phyloP scores from a whole-genome alignment of 345 rosid genomes.

The Combretum micranthum region DNA sequence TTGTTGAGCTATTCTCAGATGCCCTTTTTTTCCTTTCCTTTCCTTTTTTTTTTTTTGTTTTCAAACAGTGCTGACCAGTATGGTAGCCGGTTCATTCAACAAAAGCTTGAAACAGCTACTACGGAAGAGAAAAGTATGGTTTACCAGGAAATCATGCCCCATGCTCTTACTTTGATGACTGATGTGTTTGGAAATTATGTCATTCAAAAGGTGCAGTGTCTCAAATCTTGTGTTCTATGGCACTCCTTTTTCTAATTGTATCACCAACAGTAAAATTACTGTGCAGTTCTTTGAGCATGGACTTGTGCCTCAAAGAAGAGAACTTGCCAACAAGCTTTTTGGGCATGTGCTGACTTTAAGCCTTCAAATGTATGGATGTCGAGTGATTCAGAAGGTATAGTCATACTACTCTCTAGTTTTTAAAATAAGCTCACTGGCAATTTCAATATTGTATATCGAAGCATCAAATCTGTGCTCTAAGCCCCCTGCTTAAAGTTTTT shows the following conservation, averaged over 20 bases:
- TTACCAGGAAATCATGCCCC: constrained; percentile 55
- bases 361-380: constrained; percentile 69
- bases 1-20: constrained; percentile 1
- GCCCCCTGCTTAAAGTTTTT: no score
- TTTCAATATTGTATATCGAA: no score
- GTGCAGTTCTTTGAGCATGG: constrained; percentile 66
- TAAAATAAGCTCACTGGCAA: no score
- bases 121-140: constrained; percentile 52
- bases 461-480: no score
- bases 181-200: constrained; percentile 73
- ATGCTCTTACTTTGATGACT: constrained; percentile 55
- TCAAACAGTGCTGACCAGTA: constrained; percentile 62
- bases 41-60: no score
- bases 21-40: neutral
- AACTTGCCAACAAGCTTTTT: constrained; percentile 41
- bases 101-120: constrained; percentile 53
- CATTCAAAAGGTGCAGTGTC: constrained; percentile 41
- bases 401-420: neutral
- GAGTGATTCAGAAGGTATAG: constrained; percentile 62
- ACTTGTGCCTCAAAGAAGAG: constrained; percentile 49
- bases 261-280: neutral
- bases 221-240: neutral
- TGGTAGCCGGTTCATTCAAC: constrained; percentile 65
- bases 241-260: neutral
- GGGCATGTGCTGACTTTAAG: constrained; percentile 51